These are phyloP conservation scores for Boletus rufocinnamomeus DNA, from an alignment of 768 basidiomycete genomes.

Conservation along the genomic window DNA sequence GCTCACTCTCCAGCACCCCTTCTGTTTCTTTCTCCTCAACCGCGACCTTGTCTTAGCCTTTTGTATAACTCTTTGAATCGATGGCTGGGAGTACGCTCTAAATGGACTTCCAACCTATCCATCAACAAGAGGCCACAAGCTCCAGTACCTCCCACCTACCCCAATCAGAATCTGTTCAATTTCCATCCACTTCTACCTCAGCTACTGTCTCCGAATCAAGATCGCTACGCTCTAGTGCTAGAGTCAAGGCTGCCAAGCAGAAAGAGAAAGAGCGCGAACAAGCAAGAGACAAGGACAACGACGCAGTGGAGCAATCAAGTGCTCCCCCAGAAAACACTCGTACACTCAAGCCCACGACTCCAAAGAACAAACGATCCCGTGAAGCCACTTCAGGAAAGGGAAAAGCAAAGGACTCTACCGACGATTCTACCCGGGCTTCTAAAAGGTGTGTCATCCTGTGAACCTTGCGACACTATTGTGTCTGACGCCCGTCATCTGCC, in stretches of 20 bases:
- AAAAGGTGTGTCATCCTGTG: slow-evolving; percentile 60
- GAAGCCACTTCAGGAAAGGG: slow-evolving; percentile 56
- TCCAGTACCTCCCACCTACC: slow-evolving; percentile 51
- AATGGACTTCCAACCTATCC: slow-evolving; percentile 85
- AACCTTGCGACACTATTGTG: slow-evolving; percentile 27
- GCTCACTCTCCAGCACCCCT: slow-evolving; percentile 17
- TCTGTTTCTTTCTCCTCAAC: slow-evolving; percentile 29
- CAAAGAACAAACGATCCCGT: slow-evolving; percentile 53
- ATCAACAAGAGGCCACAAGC: slow-evolving; percentile 71
- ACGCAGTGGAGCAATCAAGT: slow-evolving; percentile 45
- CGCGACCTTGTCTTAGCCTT: slow-evolving; percentile 28
- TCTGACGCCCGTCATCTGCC: slow-evolving; percentile 35
- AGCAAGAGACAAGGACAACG: slow-evolving; percentile 55
- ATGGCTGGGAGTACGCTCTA: slow-evolving; percentile 88
- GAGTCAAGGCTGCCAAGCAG: slow-evolving; percentile 74
- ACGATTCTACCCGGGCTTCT: slow-evolving; percentile 51
- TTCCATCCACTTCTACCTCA: slow-evolving; percentile 40
- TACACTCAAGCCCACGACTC: slow-evolving; percentile 38
- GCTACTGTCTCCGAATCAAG: slow-evolving; percentile 50
- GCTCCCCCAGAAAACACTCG: slow-evolving; percentile 46
- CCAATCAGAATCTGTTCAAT: slow-evolving; percentile 37
- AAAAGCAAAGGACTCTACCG: slow-evolving; percentile 60
- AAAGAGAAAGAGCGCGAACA: slow-evolving; percentile 60
- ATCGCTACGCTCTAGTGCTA: slow-evolving; percentile 70
- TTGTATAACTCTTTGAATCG: slow-evolving; percentile 45